phyloP scores from a whole-genome alignment of 208 protist genomes.

The Sergeia podlipaevii region DNA sequence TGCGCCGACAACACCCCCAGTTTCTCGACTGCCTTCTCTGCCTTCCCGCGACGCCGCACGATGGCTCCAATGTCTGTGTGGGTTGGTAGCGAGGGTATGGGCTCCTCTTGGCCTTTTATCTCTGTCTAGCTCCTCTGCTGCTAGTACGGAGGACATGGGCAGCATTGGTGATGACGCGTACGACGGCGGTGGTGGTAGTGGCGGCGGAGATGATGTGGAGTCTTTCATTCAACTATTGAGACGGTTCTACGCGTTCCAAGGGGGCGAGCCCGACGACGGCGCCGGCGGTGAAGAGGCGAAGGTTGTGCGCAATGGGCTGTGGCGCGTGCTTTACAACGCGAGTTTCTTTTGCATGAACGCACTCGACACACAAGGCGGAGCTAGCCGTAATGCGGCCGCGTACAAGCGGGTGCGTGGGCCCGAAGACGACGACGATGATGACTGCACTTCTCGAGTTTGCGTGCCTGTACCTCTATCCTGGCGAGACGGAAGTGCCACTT shows the following conservation, averaged over 20 bases:
- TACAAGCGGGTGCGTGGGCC: not conserved
- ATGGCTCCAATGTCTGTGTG: no score
- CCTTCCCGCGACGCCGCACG: no score
- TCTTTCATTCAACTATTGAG: not conserved
- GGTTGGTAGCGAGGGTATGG: no score
- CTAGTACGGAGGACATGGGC: no score
- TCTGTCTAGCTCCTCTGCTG: no score
- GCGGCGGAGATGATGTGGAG: slow-evolving; percentile 3
- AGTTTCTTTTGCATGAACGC: slow-evolving; percentile 54
- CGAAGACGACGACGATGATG: not conserved
- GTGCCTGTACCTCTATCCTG: slow-evolving; percentile 3
- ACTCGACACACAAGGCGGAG: slow-evolving; percentile 8
- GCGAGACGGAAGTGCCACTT: not conserved
- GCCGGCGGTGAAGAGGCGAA: not conserved
- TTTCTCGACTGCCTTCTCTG: no score
- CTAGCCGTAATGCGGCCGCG: not conserved
- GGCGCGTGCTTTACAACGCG: slow-evolving; percentile 55
- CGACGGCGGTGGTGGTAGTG: no score
- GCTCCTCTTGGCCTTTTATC: no score
- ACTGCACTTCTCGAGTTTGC: not conserved
- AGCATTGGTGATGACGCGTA: no score
- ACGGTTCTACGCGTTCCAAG: no score
- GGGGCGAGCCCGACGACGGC: slow-evolving; percentile 15
- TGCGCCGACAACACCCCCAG: no score
- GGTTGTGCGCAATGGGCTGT: slow-evolving; percentile 34